phyloP scores from a whole-genome alignment of 352 stramenopile species.

The Pythium phragmiticola region DNA sequence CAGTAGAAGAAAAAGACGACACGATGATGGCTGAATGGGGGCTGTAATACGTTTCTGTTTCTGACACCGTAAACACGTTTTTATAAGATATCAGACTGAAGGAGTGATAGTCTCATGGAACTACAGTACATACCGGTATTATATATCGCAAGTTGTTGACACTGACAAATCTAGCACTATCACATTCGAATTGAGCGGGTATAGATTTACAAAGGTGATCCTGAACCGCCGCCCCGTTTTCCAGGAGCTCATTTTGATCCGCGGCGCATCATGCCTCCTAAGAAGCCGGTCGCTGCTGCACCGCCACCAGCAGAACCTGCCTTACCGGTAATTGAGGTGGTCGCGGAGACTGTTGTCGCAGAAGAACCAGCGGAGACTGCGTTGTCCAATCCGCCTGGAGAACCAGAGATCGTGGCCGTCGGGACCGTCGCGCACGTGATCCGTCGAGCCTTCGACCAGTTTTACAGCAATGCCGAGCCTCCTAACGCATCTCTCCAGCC shows the following conservation, averaged over 20 bases:
- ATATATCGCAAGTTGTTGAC: not conserved
- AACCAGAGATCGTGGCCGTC: conserved; percentile 59
- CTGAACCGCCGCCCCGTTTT: conserved; percentile 18
- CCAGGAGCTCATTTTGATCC: not conserved
- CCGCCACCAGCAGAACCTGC: not conserved
- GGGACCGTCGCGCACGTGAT: conserved; percentile 74
- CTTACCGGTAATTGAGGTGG: not conserved
- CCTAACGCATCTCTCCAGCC: not conserved
- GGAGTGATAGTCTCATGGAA: conserved; percentile 3
- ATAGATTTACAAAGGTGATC: conserved; percentile 22
- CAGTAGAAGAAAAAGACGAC: conserved; percentile 13
- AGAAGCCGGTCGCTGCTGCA: conserved; percentile 7
- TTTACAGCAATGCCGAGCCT: conserved; percentile 33
- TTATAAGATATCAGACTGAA: conserved; percentile 10
- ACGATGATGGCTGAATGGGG: conserved; percentile 7
- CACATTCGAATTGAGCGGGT: not conserved
- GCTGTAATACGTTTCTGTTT: not conserved
- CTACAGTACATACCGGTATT: not conserved
- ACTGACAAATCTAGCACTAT: not conserved
- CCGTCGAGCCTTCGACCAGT: conserved; percentile 62
- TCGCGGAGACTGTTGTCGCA: not conserved
- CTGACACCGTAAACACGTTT: not conserved
- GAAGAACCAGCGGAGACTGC: conserved; percentile 5
- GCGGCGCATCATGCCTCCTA: conserved; percentile 12
- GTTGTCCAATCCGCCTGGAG: not conserved